Percentiles rank a stretch among this genome's conserved stretches.
Evolutionary conservation across 1,284 basidiomycete species (phyloP).

Genomic region (Moniliella sp.): DNA sequence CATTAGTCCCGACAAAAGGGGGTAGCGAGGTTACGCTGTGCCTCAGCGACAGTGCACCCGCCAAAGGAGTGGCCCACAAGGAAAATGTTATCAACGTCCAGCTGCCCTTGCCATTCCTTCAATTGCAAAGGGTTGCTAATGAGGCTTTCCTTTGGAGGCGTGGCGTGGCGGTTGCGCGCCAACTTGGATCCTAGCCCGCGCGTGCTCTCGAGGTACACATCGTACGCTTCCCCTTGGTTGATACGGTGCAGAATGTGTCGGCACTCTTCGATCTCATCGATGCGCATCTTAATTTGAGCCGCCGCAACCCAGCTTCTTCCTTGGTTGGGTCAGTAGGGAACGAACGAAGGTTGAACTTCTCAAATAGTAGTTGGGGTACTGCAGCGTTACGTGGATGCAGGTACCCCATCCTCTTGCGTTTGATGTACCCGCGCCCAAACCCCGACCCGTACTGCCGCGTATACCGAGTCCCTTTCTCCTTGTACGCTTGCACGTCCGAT

Average conservation of each 20-base stretch:
- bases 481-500: no score
- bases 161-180: slow-evolving; percentile 2
- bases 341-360: slow-evolving; percentile 31
- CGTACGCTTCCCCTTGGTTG: slow-evolving; percentile 17
- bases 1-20: slow-evolving; percentile 9
- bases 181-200: slow-evolving; percentile 13
- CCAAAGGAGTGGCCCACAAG: slow-evolving; percentile 30
- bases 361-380: slow-evolving; percentile 25
- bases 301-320: slow-evolving; percentile 36
- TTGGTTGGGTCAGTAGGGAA: slow-evolving; percentile 12
- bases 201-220: slow-evolving; percentile 13
- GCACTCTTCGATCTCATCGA: slow-evolving; percentile 36
- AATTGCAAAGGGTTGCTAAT: no score
- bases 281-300: slow-evolving; percentile 38
- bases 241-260: slow-evolving; percentile 32
- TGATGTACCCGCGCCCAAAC: no score
- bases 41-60: slow-evolving; percentile 19
- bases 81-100: slow-evolving; percentile 12
- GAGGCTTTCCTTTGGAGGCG: slow-evolving; percentile 1
- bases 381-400: no score
- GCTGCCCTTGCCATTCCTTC: slow-evolving; percentile 11
- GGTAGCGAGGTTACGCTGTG: slow-evolving; percentile 7
- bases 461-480: no score
- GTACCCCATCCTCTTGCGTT: no score
- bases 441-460: no score